These are phyloP conservation scores for Colletotrichum acutatum DNA, from an alignment of 2,329 filamentous ascomycete species.

Conservation along the genomic window DNA sequence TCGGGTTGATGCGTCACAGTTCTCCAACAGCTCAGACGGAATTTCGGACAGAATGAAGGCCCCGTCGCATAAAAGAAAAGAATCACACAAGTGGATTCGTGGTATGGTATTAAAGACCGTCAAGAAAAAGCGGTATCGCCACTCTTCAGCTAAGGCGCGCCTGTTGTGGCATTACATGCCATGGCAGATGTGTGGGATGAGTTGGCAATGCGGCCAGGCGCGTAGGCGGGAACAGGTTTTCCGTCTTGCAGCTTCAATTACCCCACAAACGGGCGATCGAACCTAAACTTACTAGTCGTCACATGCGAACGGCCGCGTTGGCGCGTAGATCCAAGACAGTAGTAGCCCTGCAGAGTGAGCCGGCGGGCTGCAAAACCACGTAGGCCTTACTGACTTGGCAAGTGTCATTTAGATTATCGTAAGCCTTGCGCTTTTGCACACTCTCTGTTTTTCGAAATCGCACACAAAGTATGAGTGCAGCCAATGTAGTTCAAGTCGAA, in stretches of 20 bases:
- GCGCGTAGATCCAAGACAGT: background rate
- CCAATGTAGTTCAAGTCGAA: no score
- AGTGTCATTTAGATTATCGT: background rate
- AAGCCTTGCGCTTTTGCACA: background rate
- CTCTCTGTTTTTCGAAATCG: background rate
- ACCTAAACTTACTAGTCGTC: background rate
- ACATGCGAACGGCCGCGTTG: background rate
- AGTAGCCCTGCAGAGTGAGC: background rate
- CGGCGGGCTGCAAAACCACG: background rate
- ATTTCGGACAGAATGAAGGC: background rate
- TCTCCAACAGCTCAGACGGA: background rate
- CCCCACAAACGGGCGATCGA: background rate
- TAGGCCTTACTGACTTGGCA: background rate
- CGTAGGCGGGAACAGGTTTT: background rate
- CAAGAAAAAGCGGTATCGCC: background rate
- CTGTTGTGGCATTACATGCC: background rate
- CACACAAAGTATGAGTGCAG: background rate
- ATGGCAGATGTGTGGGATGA: background rate
- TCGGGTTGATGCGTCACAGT: constrained; percentile 2
- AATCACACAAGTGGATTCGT: background rate
- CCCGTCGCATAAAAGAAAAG: background rate
- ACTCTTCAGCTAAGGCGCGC: background rate
- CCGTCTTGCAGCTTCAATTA: background rate
- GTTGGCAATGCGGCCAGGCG: background rate
- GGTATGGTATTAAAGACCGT: background rate